Evolutionary conservation across 2,329 filamentous ascomycete species (phyloP).

Genomic region (Pseudofabraea citricarpa): DNA sequence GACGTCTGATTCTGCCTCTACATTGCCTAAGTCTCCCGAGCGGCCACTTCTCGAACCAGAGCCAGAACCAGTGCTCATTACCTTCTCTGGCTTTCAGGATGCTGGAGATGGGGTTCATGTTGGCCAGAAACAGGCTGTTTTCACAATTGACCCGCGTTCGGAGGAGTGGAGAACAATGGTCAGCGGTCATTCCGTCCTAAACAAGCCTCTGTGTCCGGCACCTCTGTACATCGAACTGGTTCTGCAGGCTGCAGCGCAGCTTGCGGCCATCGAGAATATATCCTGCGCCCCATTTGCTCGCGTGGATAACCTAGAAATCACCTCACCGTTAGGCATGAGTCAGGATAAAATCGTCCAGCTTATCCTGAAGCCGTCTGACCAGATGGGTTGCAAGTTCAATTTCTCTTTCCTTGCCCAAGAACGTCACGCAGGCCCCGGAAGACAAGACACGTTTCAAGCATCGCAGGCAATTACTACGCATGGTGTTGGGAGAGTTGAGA

Average conservation of each 20-base stretch:
- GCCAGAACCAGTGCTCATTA: neutral
- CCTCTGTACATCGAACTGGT: conserved; percentile 2
- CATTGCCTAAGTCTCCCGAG: neutral
- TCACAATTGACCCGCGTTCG: neutral
- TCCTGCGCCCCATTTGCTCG: neutral
- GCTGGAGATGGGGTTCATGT: neutral
- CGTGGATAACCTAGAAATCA: neutral
- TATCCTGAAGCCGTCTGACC: neutral
- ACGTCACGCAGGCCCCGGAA: neutral
- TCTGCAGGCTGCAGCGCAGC: neutral
- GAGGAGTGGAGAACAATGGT: neutral
- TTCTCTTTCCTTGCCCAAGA: neutral
- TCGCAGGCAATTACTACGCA: neutral
- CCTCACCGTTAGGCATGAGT: neutral
- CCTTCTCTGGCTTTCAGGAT: neutral
- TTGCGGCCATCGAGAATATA: neutral
- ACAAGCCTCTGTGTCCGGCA: neutral
- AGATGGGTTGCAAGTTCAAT: neutral
- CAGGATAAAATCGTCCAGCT: neutral
- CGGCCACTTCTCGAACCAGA: neutral
- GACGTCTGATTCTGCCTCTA: neutral
- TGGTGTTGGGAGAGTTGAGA: neutral
- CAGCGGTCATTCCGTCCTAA: neutral
- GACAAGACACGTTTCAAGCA: neutral
- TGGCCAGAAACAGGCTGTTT: neutral